Conservation (phyloP, 805 yeast genomes). For the Spathaspora hagerdaliae region DNA sequence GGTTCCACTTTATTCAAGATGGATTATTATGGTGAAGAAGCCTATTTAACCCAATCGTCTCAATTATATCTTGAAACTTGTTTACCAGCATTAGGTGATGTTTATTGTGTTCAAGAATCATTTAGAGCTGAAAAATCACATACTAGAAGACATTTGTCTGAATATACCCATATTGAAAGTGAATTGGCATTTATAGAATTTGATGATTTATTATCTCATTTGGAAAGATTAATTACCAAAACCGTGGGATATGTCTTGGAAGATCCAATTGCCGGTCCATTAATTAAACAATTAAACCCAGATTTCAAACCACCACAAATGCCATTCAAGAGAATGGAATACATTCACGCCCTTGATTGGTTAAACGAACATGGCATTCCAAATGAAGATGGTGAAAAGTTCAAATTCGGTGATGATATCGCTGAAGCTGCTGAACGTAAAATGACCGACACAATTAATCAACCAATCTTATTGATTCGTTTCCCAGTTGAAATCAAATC, state of each 20-base stretch:
- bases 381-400: conserved; percentile 90
- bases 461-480: conserved; percentile 85
- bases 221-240: conserved; percentile 72
- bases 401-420: conserved; percentile 97
- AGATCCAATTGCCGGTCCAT: conserved; percentile 90
- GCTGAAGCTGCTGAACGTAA: conserved; percentile 99
- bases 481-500: conserved; percentile 98
- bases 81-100: conserved; percentile 95
- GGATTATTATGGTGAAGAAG: conserved; percentile 96
- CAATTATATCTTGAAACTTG: conserved; percentile 96
- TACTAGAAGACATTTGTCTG: conserved; percentile 96
- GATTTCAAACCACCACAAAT: conserved; percentile 72
- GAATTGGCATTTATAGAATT: conserved; percentile 86
- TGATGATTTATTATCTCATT: conserved; percentile 80
- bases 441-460: conserved; percentile 94
- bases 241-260: conserved; percentile 72
- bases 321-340: conserved; percentile 91
- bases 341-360: conserved; percentile 91
- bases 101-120: conserved; percentile 94
- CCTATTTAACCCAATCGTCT: conserved; percentile 93
- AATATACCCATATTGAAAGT: conserved; percentile 95
- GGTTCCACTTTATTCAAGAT: conserved; percentile 93
- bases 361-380: conserved; percentile 90
- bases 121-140: conserved; percentile 99
- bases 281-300: conserved; percentile 90